Conservation (phyloP, 768 basidiomycete genomes). For the Leccinum subtestaceum region DNA sequence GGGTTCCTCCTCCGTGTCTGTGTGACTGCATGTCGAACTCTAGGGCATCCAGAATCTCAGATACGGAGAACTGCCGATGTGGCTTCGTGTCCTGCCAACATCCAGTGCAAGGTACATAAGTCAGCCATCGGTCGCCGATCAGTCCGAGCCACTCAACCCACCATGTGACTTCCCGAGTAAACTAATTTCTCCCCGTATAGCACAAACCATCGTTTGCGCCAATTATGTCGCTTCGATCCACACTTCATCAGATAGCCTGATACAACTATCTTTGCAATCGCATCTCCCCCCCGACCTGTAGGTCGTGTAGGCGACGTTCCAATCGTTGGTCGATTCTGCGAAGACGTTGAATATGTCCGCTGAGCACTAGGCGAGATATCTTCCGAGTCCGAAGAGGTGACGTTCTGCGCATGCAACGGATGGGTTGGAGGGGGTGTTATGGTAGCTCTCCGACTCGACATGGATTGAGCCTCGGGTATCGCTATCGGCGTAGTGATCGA, state of each 20-base stretch:
- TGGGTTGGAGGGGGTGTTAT: slow-evolving; percentile 49
- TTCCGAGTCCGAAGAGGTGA: slow-evolving; percentile 81
- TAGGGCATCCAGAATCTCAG: slow-evolving; percentile 86
- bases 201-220: slow-evolving; percentile 97
- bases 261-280: slow-evolving; percentile 69
- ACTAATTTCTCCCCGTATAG: slow-evolving; percentile 84
- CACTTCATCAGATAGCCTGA: slow-evolving; percentile 96
- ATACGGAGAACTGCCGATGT: slow-evolving; percentile 81
- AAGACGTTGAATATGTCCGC: slow-evolving; percentile 42
- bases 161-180: slow-evolving; percentile 95
- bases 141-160: slow-evolving; percentile 38
- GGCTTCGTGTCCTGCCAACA: slow-evolving; percentile 77
- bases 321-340: slow-evolving; percentile 42
- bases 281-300: slow-evolving; percentile 45
- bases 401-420: slow-evolving; percentile 40
- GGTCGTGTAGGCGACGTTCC: slow-evolving; percentile 45
- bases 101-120: slow-evolving; percentile 4
- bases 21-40: slow-evolving; percentile 72
- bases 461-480: slow-evolving; percentile 39
- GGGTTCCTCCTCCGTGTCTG: slow-evolving; percentile 39
- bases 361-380: slow-evolving; percentile 54
- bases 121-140: slow-evolving; percentile 13
- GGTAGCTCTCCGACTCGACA: slow-evolving; percentile 31
- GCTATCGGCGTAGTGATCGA: slow-evolving; percentile 53
- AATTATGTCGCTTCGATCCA: slow-evolving; percentile 87